Conservation (phyloP, 176 grass and related monocot species). For the Pharus latifolius region DNA sequence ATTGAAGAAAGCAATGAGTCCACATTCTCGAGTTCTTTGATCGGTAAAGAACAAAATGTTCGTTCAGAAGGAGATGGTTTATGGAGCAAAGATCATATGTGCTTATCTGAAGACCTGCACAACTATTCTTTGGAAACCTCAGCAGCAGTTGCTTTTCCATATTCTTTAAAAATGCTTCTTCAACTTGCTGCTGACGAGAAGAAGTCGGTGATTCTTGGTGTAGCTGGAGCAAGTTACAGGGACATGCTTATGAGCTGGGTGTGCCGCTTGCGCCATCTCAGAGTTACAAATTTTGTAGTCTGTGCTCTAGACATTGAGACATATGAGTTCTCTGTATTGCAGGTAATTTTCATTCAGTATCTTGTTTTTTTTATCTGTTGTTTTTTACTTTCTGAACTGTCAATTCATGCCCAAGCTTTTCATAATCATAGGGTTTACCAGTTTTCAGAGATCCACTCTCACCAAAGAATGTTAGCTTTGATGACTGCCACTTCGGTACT, state of each 20-base stretch:
- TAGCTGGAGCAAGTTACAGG: constrained; percentile 70
- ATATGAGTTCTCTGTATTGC: constrained; percentile 62
- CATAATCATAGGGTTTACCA: constrained; percentile 61
- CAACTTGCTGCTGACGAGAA: constrained; percentile 37
- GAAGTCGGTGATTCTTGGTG: constrained; percentile 58
- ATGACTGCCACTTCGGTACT: constrained; percentile 82
- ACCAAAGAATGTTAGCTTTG: constrained; percentile 63
- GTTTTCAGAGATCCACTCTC: constrained; percentile 55
- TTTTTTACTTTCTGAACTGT: not conserved
- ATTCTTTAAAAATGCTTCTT: constrained; percentile 45
- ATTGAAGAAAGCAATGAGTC: not conserved
- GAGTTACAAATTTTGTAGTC: constrained; percentile 57
- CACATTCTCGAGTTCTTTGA: constrained; percentile 5
- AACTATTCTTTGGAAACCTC: constrained; percentile 18
- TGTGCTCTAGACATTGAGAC: constrained; percentile 79
- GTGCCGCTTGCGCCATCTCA: constrained; percentile 57
- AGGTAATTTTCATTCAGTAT: constrained; percentile 26
- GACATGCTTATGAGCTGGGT: constrained; percentile 97
- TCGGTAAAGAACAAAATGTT: not conserved
- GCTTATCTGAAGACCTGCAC: not conserved
- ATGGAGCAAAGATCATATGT: not conserved
- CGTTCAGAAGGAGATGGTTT: not conserved
- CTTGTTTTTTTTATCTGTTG: not conserved
- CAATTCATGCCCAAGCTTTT: not conserved
- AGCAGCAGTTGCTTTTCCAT: constrained; percentile 7